Evolutionary conservation across 2,329 filamentous ascomycete genomes (phyloP), one percentile per base, ranked within the genome.

Genomic region (Teratosphaeria gauchensis): DNA sequence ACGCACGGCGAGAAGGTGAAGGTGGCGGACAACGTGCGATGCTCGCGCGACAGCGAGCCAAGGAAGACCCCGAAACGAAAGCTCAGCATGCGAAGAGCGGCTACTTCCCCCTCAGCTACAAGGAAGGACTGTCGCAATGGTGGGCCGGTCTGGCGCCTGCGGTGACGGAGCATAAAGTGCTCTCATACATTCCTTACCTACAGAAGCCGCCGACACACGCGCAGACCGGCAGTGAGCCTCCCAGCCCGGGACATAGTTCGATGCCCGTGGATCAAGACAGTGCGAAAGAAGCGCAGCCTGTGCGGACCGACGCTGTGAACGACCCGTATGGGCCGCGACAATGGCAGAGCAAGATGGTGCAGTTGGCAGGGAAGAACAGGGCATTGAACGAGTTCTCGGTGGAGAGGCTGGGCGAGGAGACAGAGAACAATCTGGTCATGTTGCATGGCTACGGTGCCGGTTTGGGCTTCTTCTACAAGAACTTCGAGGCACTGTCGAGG

Each of bases 401-500:
- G 1, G 90, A 96, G 76, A 82, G 92, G 55, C 76, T 90, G 0
- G 90, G 85, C 38, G 92, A 96, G 70, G 75, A 86, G 4, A 83
- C 84, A 0, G 87, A 95, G 53, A 87, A 97, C 69, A 94, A 90
- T 51, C 79, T 99, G 16, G 92, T 99, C 52, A 95, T 99, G 84
- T 78, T 99, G 4, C 94, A 99, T 71, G 94, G 94, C 61, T 99
- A 99, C 73, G 94, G 94, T 53, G 94, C 94, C 1, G 94, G 94
- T 0, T 81, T 99, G 0, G 94, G 92, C 24, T 97, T 99, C 76
- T 99, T 95, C 80, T 99, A 96, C 80, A 92, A 94, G 76, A 99
- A 99, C 72, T 96, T 95, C 61, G 94, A 99, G 73, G 85, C 87
- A 5, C 76, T 99, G 35, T 92, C 87, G 53, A 85, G 92, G 19